Evolutionary conservation across 345 rosid genomes (phyloP).

Genomic region (Pistacia atlantica): DNA sequence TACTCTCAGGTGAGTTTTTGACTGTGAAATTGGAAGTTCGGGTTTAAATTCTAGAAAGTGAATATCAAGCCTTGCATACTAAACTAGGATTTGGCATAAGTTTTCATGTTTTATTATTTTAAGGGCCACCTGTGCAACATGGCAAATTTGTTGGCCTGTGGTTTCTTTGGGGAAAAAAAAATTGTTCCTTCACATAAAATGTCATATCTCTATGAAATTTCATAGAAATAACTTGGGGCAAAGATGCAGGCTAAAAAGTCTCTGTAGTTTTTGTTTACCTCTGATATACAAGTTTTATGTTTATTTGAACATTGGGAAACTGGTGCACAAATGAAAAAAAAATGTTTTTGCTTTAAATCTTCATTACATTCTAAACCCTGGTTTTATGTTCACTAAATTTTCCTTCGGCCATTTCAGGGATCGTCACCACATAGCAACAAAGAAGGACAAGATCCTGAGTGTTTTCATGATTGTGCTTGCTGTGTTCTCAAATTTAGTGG

Average conservation of each 20-base stretch:
- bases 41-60: background rate
- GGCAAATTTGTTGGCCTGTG: background rate
- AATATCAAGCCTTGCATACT: background rate
- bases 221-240: background rate
- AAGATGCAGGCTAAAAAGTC: no score
- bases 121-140: background rate
- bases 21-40: background rate
- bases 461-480: conserved; percentile 76
- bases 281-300: no score
- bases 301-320: background rate
- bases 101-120: background rate
- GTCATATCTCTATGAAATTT: no score
- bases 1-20: conserved; percentile 64
- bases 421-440: conserved; percentile 69
- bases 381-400: background rate
- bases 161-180: background rate
- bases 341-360: background rate
- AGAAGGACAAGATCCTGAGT: conserved; percentile 61
- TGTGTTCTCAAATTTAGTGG: conserved; percentile 68
- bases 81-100: background rate
- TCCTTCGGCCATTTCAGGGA: conserved; percentile 53
- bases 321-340: background rate
- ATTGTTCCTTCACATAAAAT: background rate
- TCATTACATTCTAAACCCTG: background rate
- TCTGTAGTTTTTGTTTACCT: no score